phyloP scores from a whole-genome alignment of 305 asterid genomes.

The Fraxinus sp. region DNA sequence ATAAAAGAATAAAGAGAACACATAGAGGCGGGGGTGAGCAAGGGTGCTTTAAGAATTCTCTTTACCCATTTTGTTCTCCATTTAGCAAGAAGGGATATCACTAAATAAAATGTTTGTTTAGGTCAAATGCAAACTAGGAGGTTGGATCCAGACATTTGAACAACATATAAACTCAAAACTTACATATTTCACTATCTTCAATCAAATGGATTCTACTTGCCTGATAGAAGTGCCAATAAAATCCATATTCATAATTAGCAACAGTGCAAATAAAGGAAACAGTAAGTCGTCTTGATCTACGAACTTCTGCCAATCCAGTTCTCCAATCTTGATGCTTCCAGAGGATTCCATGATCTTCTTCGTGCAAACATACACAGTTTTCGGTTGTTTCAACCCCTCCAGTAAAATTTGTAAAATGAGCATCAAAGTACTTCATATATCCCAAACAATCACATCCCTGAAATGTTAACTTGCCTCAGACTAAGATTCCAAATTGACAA shows the following conservation, averaged over 20 bases:
- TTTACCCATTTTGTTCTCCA: slow-evolving; percentile 1
- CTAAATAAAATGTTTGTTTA: slow-evolving; percentile 10
- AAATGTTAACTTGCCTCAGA: slow-evolving; percentile 12
- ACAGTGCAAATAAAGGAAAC: slow-evolving; percentile 92
- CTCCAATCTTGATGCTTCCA: slow-evolving; percentile 99
- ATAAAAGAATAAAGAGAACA: not conserved
- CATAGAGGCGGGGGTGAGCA: not conserved
- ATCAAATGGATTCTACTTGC: slow-evolving; percentile 37
- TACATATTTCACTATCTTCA: not conserved
- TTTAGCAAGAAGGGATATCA: not conserved
- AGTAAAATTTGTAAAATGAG: slow-evolving; percentile 82
- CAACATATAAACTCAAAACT: not conserved
- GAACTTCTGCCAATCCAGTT: slow-evolving; percentile 87
- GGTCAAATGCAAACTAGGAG: not conserved
- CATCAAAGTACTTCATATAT: slow-evolving; percentile 79
- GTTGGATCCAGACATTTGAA: not conserved
- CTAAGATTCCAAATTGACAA: slow-evolving; percentile 17
- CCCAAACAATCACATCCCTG: slow-evolving; percentile 99
- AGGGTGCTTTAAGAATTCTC: not conserved
- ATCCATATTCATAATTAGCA: slow-evolving; percentile 94
- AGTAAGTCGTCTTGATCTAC: slow-evolving; percentile 90
- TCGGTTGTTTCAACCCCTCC: slow-evolving; percentile 94
- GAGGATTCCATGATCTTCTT: slow-evolving; percentile 90
- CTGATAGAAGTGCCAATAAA: slow-evolving; percentile 98
- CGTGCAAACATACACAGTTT: slow-evolving; percentile 95